These are phyloP conservation scores for Dactylonectria macrodidyma DNA, from an alignment of 2,329 filamentous ascomycete species.

Conservation along the genomic window DNA sequence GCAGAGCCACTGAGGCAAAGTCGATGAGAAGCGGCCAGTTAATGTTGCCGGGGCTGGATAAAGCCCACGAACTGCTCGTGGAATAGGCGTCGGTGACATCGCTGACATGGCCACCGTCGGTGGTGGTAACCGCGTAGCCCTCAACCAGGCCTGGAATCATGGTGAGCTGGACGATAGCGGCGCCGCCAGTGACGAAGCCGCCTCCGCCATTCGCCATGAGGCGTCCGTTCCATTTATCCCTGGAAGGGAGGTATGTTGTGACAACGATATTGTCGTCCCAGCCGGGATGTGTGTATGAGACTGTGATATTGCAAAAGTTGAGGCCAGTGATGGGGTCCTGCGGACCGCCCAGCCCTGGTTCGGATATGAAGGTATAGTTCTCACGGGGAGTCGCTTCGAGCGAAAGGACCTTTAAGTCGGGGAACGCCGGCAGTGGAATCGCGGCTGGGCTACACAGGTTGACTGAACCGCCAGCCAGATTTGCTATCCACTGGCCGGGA, in stretches of 20 bases:
- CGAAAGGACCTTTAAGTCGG: too few species aligned
- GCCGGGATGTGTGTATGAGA: constrained; percentile 35
- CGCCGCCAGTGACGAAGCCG: constrained; percentile 30
- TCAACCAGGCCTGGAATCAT: constrained; percentile 16
- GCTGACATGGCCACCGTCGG: constrained; percentile 28
- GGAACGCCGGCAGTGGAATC: too few species aligned
- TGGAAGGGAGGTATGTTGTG: constrained; percentile 22
- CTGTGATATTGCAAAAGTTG: constrained; percentile 25
- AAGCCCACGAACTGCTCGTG: constrained; percentile 33
- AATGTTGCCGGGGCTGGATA: constrained; percentile 36
- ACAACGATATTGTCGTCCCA: constrained; percentile 34
- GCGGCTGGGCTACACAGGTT: too few species aligned
- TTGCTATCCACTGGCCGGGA: too few species aligned
- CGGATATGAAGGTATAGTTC: too few species aligned
- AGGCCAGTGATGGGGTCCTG: neutral
- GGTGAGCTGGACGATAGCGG: neutral
- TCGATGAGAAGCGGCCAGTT: constrained; percentile 46
- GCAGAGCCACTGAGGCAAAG: constrained; percentile 34
- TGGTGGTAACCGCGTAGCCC: constrained; percentile 11
- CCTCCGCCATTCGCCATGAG: constrained; percentile 36
- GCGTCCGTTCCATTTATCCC: constrained; percentile 31
- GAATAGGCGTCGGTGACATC: neutral
- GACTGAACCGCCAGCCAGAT: too few species aligned
- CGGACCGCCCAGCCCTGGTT: too few species aligned
- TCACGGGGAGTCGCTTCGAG: too few species aligned